Base-by-base conservation (phyloP, 805 yeast genomes). In the Saturnispora sanitii region DNA sequence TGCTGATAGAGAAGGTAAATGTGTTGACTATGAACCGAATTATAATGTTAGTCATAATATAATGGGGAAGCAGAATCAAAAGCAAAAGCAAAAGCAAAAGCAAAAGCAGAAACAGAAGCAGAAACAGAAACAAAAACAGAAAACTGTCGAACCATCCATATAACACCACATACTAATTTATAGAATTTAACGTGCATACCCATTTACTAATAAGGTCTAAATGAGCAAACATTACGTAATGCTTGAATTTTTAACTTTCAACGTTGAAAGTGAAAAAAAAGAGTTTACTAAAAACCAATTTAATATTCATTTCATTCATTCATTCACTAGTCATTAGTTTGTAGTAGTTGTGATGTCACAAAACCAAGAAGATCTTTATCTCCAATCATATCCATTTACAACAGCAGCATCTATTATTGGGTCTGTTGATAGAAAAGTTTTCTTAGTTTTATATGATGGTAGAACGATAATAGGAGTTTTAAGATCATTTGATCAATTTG, bases 401-500 rank as follows among this genome's bases (percentile, higher is more conserved):
- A 83, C 94, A 0, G 84, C 94, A 1, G 94, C 94, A 2, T 90
- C 92, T n/a, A 75, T 83, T 33, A 86, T 83, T 22, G 90, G 92
- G 13, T 80, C 87, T 20, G 88, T 83, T 13, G 92, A 83, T 59
- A 72, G 86, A 53, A 67, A 60, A 59, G 83, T 92, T 25, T 81
- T 84, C 51, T 94, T 86, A 2, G 70, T 85, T 33, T 68, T 92
- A 49, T 79, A 95, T 55, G 97, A 90, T 60, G 97, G 97, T 29
- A 73, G 90, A 49, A 77, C 79, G 48, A 64, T 90, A 25, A 79
- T 84, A 56, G 98, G 98, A 15, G 82, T 88, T 19, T 68, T 92
- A 49, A 74, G 98, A 60, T 86, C 96, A 2, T 92, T 90, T 61
- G 98, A 92, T 64, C 96, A 90, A 61, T 92, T 80, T 59, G 88